Percentiles rank a stretch among this genome's conserved stretches.
Conservation (phyloP, 2,329 filamentous ascomycete genomes). For the Pseudogymnoascus sp. region DNA sequence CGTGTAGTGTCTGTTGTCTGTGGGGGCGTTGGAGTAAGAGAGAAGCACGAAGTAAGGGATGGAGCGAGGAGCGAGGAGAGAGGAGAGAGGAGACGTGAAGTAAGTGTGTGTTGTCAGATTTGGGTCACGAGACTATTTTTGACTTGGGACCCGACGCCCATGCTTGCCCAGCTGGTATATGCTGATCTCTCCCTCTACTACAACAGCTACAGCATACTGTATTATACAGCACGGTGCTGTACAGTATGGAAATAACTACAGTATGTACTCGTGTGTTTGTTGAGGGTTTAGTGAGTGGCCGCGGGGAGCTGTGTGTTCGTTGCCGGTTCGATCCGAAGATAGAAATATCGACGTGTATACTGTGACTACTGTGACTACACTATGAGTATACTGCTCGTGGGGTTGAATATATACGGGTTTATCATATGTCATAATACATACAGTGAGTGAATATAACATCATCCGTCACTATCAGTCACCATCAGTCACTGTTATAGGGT, state of each 20-base stretch:
- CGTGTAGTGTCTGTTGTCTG: neutral
- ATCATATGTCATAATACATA: neutral
- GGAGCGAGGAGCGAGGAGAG: no score
- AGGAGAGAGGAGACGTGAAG: neutral
- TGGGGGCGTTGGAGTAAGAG: neutral
- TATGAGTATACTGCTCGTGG: no score
- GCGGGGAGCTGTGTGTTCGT: neutral
- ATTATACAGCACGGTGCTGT: neutral
- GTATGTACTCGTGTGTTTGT: neutral
- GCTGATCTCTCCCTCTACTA: neutral
- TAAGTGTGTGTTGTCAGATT: neutral
- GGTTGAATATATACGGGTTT: neutral
- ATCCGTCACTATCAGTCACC: neutral
- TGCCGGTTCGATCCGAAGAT: neutral
- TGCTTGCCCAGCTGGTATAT: neutral
- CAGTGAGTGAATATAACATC: neutral
- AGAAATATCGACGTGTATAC: neutral
- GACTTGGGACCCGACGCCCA: neutral
- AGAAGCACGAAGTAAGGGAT: neutral
- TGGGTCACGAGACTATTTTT: constrained; percentile 1
- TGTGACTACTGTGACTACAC: neutral
- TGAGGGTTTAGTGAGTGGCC: neutral
- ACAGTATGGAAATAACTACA: neutral
- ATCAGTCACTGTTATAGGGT: neutral
- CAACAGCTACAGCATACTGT: neutral